Percentiles rank a stretch among this genome's conserved stretches.
These are phyloP conservation scores for Didymella segeticola DNA, from an alignment of 2,329 filamentous ascomycete genomes.

Conservation along the genomic window DNA sequence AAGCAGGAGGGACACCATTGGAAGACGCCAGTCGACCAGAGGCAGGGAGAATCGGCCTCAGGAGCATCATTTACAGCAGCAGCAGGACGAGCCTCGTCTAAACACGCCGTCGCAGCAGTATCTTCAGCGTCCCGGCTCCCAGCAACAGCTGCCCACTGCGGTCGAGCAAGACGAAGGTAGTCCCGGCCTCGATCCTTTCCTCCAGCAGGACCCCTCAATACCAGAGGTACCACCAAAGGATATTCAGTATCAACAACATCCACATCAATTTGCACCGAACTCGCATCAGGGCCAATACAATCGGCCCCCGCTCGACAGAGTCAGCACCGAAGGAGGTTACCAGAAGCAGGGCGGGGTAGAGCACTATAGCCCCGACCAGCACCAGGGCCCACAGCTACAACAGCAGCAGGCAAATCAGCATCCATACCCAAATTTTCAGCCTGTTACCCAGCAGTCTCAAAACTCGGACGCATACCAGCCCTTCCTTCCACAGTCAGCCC, in stretches of 20 bases:
- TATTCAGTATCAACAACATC: conserved; percentile 37
- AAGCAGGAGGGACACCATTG: conserved; percentile 40
- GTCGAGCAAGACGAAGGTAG: conserved; percentile 47
- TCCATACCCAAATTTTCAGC: conserved; percentile 43
- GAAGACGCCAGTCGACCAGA: conserved; percentile 45
- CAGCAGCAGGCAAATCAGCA: conserved; percentile 32
- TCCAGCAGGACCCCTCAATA: conserved; percentile 42
- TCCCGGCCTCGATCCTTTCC: conserved; percentile 46
- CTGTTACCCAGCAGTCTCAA: conserved; percentile 30
- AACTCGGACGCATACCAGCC: conserved; percentile 40
- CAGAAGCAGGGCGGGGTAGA: conserved; percentile 49
- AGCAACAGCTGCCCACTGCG: conserved; percentile 43
- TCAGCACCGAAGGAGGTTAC: conserved; percentile 49
- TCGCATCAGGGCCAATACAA: conserved; percentile 42
- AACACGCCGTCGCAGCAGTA: conserved; percentile 32
- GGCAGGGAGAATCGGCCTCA: conserved; percentile 42
- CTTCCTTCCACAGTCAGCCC: conserved; percentile 40
- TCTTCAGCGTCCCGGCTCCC: conserved; percentile 39
- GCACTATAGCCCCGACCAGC: conserved; percentile 49
- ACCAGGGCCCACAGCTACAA: conserved; percentile 39
- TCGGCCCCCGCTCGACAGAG: conserved; percentile 48
- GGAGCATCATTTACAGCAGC: conserved; percentile 36
- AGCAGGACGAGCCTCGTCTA: conserved; percentile 33
- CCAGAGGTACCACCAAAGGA: conserved; percentile 49
- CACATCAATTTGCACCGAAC: conserved; percentile 25